phyloP scores from a whole-genome alignment of 768 basidiomycete species.

The Boletus fagicola region DNA sequence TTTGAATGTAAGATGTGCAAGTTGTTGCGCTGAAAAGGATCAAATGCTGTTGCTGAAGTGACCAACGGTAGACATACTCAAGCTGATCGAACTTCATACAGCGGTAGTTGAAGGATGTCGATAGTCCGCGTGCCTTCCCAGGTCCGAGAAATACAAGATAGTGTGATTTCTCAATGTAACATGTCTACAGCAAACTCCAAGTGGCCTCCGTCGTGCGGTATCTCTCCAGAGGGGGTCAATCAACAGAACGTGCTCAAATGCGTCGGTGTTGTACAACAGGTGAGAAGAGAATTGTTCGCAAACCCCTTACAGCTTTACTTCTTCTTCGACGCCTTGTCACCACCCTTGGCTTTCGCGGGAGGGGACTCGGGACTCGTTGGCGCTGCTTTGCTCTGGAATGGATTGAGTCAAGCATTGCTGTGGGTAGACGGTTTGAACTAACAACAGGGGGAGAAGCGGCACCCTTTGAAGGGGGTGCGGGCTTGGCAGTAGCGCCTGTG shows the following conservation, averaged over 20 bases:
- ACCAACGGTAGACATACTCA: background rate
- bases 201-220: background rate
- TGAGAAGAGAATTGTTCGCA: background rate
- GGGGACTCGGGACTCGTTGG: conserved; percentile 25
- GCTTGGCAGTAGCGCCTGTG: conserved; percentile 10
- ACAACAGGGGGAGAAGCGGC: conserved; percentile 19
- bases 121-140: background rate
- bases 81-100: no score
- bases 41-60: background rate
- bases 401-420: background rate
- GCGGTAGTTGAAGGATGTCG: background rate
- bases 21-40: background rate
- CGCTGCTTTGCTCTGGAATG: conserved; percentile 21
- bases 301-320: conserved; percentile 18
- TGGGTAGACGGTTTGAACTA: background rate
- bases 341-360: conserved; percentile 27
- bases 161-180: background rate
- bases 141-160: background rate
- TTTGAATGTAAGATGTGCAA: background rate
- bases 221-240: background rate
- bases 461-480: conserved; percentile 22
- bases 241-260: conserved; percentile 2
- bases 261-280: conserved; percentile 5
- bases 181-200: conserved; percentile 7
- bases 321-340: conserved; percentile 30